A percentile compares a stretch with the other conserved stretches of the same genome.
Conservation (phyloP, 495 filamentous ascomycete genomes). For the Bombardia bombarda region DNA sequence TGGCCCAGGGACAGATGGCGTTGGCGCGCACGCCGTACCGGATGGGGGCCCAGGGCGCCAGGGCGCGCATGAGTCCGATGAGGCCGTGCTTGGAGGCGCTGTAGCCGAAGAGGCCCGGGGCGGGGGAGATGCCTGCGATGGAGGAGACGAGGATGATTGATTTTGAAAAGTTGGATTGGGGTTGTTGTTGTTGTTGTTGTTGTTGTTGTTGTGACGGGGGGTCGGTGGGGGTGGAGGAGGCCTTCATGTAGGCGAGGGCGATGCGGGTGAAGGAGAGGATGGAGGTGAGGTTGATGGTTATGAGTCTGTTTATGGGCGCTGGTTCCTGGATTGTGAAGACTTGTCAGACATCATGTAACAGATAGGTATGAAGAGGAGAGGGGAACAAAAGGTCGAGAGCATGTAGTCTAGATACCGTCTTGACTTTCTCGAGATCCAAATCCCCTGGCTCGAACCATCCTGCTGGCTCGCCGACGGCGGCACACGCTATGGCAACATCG, state of each 20-base stretch:
- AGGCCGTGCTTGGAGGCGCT: constrained; percentile 44
- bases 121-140: constrained; percentile 18
- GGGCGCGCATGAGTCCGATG: constrained; percentile 40
- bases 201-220: background rate
- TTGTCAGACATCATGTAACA: background rate
- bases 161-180: constrained; percentile 2
- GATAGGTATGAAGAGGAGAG: background rate
- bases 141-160: constrained; percentile 15
- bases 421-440: constrained; percentile 11
- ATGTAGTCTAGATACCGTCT: background rate
- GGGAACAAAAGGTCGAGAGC: background rate
- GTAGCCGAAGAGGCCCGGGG: constrained; percentile 32
- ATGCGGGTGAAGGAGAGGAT: constrained; percentile 12
- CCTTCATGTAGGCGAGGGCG: constrained; percentile 14
- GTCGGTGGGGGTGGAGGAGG: background rate
- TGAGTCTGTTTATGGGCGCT: constrained; percentile 1
- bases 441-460: constrained; percentile 15
- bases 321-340: constrained; percentile 7
- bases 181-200: too few species aligned
- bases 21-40: constrained; percentile 41
- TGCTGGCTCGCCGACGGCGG: constrained; percentile 10
- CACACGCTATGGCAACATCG: constrained; percentile 18
- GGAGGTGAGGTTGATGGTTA: constrained; percentile 15
- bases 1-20: constrained; percentile 49
- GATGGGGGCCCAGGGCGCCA: constrained; percentile 31